Evolutionary conservation across 164 flowering plant species (phyloP), one percentile per base, ranked within the genome.

Genomic region (Annona squamosa): DNA sequence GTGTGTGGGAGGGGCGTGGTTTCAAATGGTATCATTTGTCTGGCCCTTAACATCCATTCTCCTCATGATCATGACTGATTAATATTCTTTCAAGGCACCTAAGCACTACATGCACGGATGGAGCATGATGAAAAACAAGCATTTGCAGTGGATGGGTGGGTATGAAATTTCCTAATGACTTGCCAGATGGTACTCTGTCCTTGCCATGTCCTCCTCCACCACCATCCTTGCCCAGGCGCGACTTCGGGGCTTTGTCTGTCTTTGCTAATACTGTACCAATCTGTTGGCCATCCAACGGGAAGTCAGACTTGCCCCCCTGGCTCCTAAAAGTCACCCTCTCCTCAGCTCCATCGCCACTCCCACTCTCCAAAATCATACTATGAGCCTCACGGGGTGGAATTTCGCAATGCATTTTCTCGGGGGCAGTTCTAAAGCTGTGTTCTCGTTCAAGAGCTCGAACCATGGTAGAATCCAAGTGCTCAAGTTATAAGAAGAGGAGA

Each of bases 371-470:
- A 37, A 79, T 65, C 76, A 73, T 6, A 71, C 86, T 80, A 5
- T 79, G 85, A 2, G 65, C 59, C 44, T 78, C 75, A 37, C 81
- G 75, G 3, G 81, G 84, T 2, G 84, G 69, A 4, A 68, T 18
- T 17, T 88, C 89, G 45, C 78, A 78, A 84, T 85, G 84, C 16
- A 63, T 78, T 48, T 70, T 81, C 17, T 75, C 26, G 72, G 62
- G 59, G 47, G 82, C 79, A 64, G 48, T 78, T 2, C 80, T 77
- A 57, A 78, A 72, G 72, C 77, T 77, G 2, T 45, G 67, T 61
- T 77, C 77, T 63, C 65, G 81, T 42, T 76, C 75, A 5, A 82
- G 71, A 1, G 85, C 80, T 68, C 81, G 75, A 73, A 84, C 89
- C 93, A 87, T 89, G 4, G 18, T 71, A 19, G 13, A 74, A 73